phyloP scores from a whole-genome alignment of 768 basidiomycete species.

The Tricholoma hemisulphureum region DNA sequence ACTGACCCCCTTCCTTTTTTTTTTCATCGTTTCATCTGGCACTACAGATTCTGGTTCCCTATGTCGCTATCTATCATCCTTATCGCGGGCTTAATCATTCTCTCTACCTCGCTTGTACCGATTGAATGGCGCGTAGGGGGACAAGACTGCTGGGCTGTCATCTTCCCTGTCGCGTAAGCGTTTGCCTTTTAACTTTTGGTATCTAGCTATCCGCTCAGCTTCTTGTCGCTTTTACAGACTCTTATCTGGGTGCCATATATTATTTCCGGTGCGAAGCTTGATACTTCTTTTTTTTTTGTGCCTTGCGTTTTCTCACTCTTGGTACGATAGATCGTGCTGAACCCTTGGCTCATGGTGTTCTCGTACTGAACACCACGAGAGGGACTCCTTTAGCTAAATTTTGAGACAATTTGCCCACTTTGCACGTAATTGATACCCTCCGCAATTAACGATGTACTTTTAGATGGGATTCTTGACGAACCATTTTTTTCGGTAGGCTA shows the following conservation, averaged over 20 bases:
- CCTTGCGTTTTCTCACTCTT: constrained; percentile 3
- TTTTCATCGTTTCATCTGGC: constrained; percentile 31
- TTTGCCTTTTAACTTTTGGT: constrained; percentile 3
- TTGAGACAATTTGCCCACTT: too few relatives aligned
- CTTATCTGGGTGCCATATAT: constrained; percentile 59
- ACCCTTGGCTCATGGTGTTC: constrained; percentile 66
- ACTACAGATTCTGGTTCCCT: constrained; percentile 56
- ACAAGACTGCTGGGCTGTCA: constrained; percentile 60
- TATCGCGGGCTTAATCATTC: constrained; percentile 57
- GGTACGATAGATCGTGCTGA: constrained; percentile 37
- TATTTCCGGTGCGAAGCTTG: constrained; percentile 70
- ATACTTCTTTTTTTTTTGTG: not conserved
- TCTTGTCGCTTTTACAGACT: constrained; percentile 53
- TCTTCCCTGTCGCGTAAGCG: constrained; percentile 63
- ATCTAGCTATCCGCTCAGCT: constrained; percentile 1
- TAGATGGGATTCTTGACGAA: too few relatives aligned
- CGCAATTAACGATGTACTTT: too few relatives aligned
- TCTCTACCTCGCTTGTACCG: constrained; percentile 46
- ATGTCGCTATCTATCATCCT: constrained; percentile 53
- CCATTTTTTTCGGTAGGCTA: too few relatives aligned
- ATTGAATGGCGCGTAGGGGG: constrained; percentile 58
- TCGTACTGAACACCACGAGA: constrained; percentile 41
- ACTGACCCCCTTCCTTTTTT: constrained; percentile 31
- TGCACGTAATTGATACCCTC: too few relatives aligned
- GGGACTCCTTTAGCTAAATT: too few relatives aligned